These are phyloP conservation scores for Lachancea cidri DNA, from an alignment of 805 yeast genomes.

Conservation along the genomic window DNA sequence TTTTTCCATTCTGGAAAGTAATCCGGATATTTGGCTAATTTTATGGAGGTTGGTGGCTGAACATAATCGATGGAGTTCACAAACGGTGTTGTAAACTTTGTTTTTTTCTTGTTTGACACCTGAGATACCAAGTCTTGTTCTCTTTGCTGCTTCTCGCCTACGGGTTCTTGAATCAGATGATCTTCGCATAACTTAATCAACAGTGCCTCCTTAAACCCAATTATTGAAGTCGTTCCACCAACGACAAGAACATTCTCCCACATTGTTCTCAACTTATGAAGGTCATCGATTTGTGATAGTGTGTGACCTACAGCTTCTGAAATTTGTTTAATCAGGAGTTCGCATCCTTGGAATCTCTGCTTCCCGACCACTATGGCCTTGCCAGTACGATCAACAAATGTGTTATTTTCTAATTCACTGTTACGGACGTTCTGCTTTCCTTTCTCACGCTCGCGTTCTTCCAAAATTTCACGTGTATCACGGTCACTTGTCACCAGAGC, in stretches of 20 bases:
- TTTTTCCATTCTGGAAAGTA: constrained; percentile 95
- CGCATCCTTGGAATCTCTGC: constrained; percentile 82
- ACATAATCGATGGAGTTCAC: constrained; percentile 32
- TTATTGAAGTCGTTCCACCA: constrained; percentile 72
- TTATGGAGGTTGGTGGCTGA: constrained; percentile 79
- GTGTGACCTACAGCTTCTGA: constrained; percentile 49
- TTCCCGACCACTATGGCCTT: constrained; percentile 68
- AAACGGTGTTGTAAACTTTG: constrained; percentile 26
- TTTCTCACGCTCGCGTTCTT: constrained; percentile 51
- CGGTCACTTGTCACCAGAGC: constrained; percentile 73
- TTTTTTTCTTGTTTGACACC: constrained; percentile 28
- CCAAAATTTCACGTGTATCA: constrained; percentile 64
- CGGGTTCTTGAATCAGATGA: constrained; percentile 41
- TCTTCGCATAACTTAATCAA: constrained; percentile 52
- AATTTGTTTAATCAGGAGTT: constrained; percentile 49
- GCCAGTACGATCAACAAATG: constrained; percentile 58
- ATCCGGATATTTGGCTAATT: constrained; percentile 70
- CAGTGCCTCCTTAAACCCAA: constrained; percentile 71
- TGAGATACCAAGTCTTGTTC: constrained; percentile 30
- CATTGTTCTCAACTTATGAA: constrained; percentile 69
- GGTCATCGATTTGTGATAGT: constrained; percentile 55
- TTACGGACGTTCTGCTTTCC: constrained; percentile 42
- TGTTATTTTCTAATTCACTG: constrained; percentile 66
- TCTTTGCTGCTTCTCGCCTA: constrained; percentile 22
- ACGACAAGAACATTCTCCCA: constrained; percentile 77